Base-by-base conservation (phyloP, 345 rosid species). In the Carallia brachiata region DNA sequence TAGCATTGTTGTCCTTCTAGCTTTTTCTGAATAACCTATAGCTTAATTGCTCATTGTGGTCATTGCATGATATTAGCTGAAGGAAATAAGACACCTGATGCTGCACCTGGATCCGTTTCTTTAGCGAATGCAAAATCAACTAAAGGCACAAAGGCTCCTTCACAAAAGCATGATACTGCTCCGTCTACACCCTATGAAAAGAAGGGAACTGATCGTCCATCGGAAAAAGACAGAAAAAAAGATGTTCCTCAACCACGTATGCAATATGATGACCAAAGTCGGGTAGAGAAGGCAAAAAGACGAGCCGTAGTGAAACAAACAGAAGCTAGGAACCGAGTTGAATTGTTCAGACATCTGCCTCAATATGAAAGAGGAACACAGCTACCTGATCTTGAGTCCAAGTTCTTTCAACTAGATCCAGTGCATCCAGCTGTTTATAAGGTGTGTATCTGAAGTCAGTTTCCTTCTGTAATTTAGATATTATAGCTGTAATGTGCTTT, bases 261-360 rank as follows among this genome's bases (percentile, higher is more conserved):
- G 97, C 98, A 93, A 48, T 90, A 90, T 63, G 97, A 93, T 82
- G 98, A 93, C 66, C 80, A 71, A 68, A 91, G 90, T 70, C 84
- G 97, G 63, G 98, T 94, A 55, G 97, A 90, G 48, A 95, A 92
- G 83, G 96, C 97, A 7, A 95, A 95, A 78, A 87, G 85, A 81
- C 91, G 91, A 31, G 87, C 97, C 17, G 92, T 95, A 67, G 96
- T 92, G 5, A 90, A 90, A 69, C 97, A 87, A 74, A 95, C 90
- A 0, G 97, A 92, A 85, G 97, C 84, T 36, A 86, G 87, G 77
- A 92, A 89, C 53, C 86, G 93, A 71, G 99, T 95, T 69, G 97
- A 95, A 75, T 80, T 95, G 63, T 95, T 95, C 75, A 84, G 97
- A 86, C 99, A 95, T 85, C 84, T 95, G 83, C 97, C 99, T 67